These are phyloP conservation scores for Pluteus cervinus DNA, from an alignment of 768 basidiomycete genomes.

Conservation along the genomic window DNA sequence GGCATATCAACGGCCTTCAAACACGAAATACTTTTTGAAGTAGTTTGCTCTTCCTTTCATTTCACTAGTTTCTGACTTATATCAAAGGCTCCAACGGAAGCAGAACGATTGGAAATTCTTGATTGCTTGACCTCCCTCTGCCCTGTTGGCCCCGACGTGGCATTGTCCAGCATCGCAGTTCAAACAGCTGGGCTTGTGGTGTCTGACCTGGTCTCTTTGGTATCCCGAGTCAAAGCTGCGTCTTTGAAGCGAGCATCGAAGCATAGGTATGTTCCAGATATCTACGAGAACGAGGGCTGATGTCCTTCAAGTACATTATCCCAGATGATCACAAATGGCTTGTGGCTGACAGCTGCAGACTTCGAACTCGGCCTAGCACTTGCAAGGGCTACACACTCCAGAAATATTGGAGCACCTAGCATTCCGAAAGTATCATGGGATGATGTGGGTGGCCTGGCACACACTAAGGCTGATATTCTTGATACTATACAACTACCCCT, in stretches of 20 bases:
- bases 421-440: constrained; percentile 97
- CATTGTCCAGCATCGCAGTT: constrained; percentile 61
- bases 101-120: constrained; percentile 62
- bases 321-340: too few species aligned
- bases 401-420: constrained; percentile 94
- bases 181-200: constrained; percentile 92
- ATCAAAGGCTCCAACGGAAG: constrained; percentile 73
- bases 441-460: constrained; percentile 88
- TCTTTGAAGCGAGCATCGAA: constrained; percentile 43
- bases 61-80: neutral
- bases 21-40: constrained; percentile 75
- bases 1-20: constrained; percentile 73
- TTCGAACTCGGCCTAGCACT: constrained; percentile 67
- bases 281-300: too few species aligned
- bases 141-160: constrained; percentile 69
- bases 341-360: constrained; percentile 52
- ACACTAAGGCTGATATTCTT: constrained; percentile 87
- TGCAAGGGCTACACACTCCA: constrained; percentile 75
- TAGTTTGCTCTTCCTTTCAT: too few species aligned
- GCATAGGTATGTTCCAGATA: constrained; percentile 24
- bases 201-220: constrained; percentile 69
- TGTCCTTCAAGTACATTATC: too few species aligned
- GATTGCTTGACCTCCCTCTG: constrained; percentile 31
- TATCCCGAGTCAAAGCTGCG: constrained; percentile 48
- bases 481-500: constrained; percentile 93